phyloP scores from a whole-genome alignment of 202 grass and related monocot species.

The Schoenoplectus tabernaemontani region DNA sequence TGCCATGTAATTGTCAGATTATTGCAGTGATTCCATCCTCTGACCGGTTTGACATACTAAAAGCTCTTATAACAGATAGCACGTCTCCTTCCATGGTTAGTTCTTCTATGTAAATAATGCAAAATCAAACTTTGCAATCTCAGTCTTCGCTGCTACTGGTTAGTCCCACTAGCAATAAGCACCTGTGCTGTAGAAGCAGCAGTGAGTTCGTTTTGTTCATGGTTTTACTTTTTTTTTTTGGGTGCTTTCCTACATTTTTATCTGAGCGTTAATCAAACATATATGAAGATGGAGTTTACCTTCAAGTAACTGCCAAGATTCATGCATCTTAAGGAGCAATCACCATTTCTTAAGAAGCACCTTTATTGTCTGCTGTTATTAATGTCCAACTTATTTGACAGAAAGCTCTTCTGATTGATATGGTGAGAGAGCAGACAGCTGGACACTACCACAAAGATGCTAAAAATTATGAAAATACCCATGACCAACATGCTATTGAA shows the following conservation, averaged over 20 bases:
- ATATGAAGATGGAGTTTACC: not conserved
- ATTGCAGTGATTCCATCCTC: slow-evolving; percentile 58
- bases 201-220: not conserved
- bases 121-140: not conserved
- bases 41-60: slow-evolving; percentile 67
- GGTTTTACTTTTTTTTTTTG: not conserved
- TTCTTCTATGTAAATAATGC: not conserved
- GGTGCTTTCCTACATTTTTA: not conserved
- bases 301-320: not conserved
- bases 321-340: slow-evolving; percentile 1
- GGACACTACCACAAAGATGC: slow-evolving; percentile 30
- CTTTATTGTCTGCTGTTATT: not conserved
- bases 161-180: not conserved
- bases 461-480: slow-evolving; percentile 20
- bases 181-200: not conserved
- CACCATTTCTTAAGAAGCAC: slow-evolving; percentile 8
- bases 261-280: not conserved
- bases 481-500: slow-evolving; percentile 4
- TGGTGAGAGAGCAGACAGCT: slow-evolving; percentile 52
- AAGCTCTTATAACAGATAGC: slow-evolving; percentile 64
- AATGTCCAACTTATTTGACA: slow-evolving; percentile 23
- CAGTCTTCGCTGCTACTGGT: not conserved
- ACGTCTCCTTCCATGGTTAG: slow-evolving; percentile 63
- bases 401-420: slow-evolving; percentile 83
- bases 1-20: slow-evolving; percentile 43